Conservation (phyloP, 352 stramenopile genomes). For the Pythium plurisporium region DNA sequence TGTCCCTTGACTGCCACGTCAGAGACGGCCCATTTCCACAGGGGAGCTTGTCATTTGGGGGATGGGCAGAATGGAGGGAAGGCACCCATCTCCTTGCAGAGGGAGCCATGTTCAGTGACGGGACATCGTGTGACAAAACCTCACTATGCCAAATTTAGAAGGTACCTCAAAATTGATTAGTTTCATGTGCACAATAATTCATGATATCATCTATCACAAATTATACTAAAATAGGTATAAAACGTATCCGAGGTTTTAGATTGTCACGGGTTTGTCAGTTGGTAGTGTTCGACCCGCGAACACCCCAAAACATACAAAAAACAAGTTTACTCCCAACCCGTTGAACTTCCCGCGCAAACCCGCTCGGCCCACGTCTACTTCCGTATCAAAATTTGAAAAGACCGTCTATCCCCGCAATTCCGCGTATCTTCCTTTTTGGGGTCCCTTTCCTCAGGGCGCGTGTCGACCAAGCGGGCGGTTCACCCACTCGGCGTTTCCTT, state of each 20-base stretch:
- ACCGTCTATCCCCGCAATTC: slow-evolving; percentile 3
- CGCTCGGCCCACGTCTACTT: neutral
- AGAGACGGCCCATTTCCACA: neutral
- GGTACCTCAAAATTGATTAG: neutral
- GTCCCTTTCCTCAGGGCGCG: too few relatives aligned
- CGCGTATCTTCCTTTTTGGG: slow-evolving; percentile 5
- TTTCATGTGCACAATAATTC: neutral
- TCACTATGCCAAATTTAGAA: slow-evolving; percentile 3
- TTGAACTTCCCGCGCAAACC: neutral
- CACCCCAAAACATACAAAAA: neutral
- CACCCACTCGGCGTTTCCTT: neutral
- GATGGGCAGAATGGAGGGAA: neutral
- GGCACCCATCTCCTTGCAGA: neutral
- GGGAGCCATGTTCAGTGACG: slow-evolving; percentile 22
- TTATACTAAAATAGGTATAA: neutral
- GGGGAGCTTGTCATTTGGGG: neutral
- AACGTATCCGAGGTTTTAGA: neutral
- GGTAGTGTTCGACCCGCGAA: neutral
- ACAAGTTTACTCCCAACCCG: neutral
- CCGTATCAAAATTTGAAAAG: slow-evolving; percentile 4
- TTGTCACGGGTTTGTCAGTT: neutral
- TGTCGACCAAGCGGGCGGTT: too few relatives aligned
- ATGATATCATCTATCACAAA: neutral
- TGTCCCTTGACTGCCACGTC: slow-evolving; percentile 1
- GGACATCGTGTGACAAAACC: slow-evolving; percentile 9